phyloP scores from a whole-genome alignment of 257 asterid genomes.

The Forsythia suspensa region DNA sequence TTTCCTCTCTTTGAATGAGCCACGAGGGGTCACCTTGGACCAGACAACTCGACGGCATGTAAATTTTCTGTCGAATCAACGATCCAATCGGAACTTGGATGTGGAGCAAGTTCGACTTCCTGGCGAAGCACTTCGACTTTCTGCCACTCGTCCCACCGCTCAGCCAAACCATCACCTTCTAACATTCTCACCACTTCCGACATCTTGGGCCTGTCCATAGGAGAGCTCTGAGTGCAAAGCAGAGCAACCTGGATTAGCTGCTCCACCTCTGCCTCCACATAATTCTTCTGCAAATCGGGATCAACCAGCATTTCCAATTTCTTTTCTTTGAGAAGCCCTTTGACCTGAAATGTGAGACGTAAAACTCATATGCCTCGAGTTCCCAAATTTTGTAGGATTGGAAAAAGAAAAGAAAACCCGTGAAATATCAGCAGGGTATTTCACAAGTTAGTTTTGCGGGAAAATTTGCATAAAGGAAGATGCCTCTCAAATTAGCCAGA shows the following conservation, averaged over 20 bases:
- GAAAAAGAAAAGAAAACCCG: neutral
- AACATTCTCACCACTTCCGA: constrained; percentile 57
- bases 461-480: neutral
- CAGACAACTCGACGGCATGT: constrained; percentile 54
- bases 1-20: neutral
- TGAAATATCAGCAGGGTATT: neutral
- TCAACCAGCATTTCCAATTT: constrained; percentile 56
- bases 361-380: neutral
- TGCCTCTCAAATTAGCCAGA: neutral
- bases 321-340: constrained; percentile 54
- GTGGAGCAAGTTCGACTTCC: constrained; percentile 53
- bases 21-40: constrained; percentile 49
- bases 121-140: constrained; percentile 61
- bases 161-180: constrained; percentile 60
- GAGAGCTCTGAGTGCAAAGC: constrained; percentile 52
- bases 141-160: constrained; percentile 63
- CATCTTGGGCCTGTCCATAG: constrained; percentile 59
- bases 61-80: constrained; percentile 55
- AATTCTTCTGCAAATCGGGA: constrained; percentile 49
- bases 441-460: neutral
- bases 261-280: constrained; percentile 50
- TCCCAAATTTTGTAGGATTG: neutral
- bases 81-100: constrained; percentile 46
- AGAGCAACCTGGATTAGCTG: constrained; percentile 55
- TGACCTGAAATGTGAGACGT: constrained; percentile 31